Evolutionary conservation across 2,329 filamentous ascomycete genomes (phyloP).

Genomic region (Penicillium aurantiogriseum): DNA sequence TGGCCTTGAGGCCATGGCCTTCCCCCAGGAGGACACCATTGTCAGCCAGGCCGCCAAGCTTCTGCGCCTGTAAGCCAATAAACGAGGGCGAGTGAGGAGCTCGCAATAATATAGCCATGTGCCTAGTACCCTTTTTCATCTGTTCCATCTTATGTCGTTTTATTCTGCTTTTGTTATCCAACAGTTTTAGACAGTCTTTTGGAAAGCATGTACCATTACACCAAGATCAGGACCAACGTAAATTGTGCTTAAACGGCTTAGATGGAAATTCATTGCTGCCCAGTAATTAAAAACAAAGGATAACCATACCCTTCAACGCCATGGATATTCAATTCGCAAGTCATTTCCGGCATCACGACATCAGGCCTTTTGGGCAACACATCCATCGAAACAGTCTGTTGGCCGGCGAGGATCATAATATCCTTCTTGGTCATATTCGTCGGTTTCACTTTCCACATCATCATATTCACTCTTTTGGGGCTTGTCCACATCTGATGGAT

Average conservation of each 20-base stretch:
- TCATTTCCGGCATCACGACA: neutral
- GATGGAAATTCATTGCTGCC: constrained; percentile 6
- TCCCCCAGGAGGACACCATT: constrained; percentile 88
- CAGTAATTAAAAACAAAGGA: neutral
- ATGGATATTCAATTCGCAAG: neutral
- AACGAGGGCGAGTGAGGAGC: constrained; percentile 19
- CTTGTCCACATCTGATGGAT: constrained; percentile 4
- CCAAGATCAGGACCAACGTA: constrained; percentile 18
- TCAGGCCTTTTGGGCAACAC: constrained; percentile 28
- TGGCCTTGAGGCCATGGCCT: constrained; percentile 90
- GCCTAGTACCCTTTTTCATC: constrained; percentile 36
- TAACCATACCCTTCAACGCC: neutral
- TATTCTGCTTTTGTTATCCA: constrained; percentile 25
- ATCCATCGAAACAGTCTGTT: constrained; percentile 49
- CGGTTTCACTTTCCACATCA: constrained; percentile 69
- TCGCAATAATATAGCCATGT: constrained; percentile 34
- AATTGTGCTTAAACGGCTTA: constrained; percentile 11
- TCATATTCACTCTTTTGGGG: constrained; percentile 8
- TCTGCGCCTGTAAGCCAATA: constrained; percentile 64
- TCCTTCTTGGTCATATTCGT: constrained; percentile 56
- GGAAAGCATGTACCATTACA: constrained; percentile 30
- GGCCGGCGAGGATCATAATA: constrained; percentile 55
- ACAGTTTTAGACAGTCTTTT: constrained; percentile 22
- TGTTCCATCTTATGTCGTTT: constrained; percentile 25
- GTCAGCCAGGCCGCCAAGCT: constrained; percentile 86